A percentile compares a stretch with the other conserved stretches of the same genome.
Conservation (phyloP, 2,329 filamentous ascomycete species). For the Monilinia fructicola region DNA sequence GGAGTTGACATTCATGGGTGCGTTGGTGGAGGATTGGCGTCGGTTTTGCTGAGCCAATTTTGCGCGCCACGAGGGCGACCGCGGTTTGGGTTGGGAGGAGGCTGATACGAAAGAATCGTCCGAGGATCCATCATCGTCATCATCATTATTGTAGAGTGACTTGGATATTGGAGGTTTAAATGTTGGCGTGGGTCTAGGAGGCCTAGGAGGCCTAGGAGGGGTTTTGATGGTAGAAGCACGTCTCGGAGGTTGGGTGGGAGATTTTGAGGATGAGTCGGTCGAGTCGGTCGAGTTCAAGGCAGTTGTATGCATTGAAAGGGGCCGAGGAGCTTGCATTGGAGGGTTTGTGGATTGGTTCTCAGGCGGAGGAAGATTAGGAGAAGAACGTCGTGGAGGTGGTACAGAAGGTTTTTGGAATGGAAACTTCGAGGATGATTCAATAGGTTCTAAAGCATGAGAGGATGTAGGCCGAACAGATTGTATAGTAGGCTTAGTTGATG, state of each 20-base stretch:
- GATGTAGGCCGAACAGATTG: conserved; percentile 7
- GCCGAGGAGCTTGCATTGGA: neutral
- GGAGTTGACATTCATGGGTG: conserved; percentile 56
- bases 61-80: conserved; percentile 34
- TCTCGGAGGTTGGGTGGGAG: neutral
- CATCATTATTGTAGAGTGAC: conserved; percentile 22
- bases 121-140: conserved; percentile 33
- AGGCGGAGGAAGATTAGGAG: neutral
- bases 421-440: neutral
- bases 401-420: conserved; percentile 1
- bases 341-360: neutral
- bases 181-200: neutral
- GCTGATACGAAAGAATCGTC: conserved; percentile 41
- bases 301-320: conserved; percentile 7
- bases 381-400: neutral
- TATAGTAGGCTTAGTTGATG: neutral
- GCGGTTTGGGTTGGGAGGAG: conserved; percentile 28
- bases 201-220: conserved; percentile 7
- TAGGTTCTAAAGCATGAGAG: neutral
- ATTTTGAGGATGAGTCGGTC: neutral
- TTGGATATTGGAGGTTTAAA: conserved; percentile 18
- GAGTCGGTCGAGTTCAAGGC: neutral
- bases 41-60: conserved; percentile 33
- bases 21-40: conserved; percentile 28
- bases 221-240: conserved; percentile 11